These are phyloP conservation scores for Globisporangium iwayamae DNA, from an alignment of 352 stramenopile species.

Conservation along the genomic window DNA sequence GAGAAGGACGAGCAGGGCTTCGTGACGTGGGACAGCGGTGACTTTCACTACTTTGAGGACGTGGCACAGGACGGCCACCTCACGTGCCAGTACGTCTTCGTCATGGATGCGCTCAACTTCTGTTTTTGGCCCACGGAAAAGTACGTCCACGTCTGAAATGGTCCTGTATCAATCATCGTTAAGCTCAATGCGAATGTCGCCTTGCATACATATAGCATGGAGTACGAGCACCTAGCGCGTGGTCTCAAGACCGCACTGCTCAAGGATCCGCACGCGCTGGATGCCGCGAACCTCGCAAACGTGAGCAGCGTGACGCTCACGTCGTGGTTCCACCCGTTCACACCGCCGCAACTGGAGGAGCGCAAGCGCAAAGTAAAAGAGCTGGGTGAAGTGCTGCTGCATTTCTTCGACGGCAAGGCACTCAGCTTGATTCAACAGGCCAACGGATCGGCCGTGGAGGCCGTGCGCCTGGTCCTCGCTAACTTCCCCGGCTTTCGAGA, in stretches of 20 bases:
- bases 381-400: conserved; percentile 43
- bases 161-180: neutral
- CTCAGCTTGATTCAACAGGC: conserved; percentile 53
- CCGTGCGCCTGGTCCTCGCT: conserved; percentile 59
- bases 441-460: conserved; percentile 51
- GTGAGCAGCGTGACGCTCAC: conserved; percentile 42
- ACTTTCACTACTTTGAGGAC: conserved; percentile 84
- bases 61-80: conserved; percentile 55
- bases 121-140: conserved; percentile 87
- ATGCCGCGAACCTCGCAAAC: conserved; percentile 38
- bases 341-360: conserved; percentile 57
- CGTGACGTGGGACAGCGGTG: conserved; percentile 71
- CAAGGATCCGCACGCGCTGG: conserved; percentile 49
- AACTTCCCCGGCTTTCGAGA: conserved; percentile 85
- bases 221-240: conserved; percentile 85
- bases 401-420: conserved; percentile 43
- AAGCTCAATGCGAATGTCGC: neutral
- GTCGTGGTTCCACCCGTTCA: conserved; percentile 67
- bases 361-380: conserved; percentile 57
- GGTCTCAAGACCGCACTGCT: conserved; percentile 71
- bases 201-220: conserved; percentile 40
- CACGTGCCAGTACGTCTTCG: conserved; percentile 87
- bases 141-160: conserved; percentile 16
- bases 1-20: conserved; percentile 33
- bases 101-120: conserved; percentile 89